Percentiles rank a stretch among this genome's conserved stretches.
phyloP scores from a whole-genome alignment of 176 grass and related monocot genomes.

The Hordeum vulgare region DNA sequence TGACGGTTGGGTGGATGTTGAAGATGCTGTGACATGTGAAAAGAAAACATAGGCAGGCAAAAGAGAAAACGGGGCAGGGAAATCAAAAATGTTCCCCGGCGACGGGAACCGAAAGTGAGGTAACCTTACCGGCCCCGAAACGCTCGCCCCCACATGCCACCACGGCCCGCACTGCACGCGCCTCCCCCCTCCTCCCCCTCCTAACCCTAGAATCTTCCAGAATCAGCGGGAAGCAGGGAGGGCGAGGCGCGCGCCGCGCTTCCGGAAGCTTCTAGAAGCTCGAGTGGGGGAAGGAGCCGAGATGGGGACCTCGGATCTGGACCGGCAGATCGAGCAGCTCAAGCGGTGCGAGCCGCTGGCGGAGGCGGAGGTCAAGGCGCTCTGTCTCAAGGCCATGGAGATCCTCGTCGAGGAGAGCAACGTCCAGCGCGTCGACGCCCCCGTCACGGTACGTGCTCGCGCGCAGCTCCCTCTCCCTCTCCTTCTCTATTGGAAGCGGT shows the following conservation, averaged over 20 bases:
- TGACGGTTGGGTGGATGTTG: no score
- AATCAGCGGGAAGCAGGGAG: constrained; percentile 1
- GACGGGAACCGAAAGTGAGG: background rate
- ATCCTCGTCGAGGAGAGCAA: constrained; percentile 99
- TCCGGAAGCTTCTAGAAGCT: constrained; percentile 37
- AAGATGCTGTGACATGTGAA: background rate
- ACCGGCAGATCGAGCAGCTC: constrained; percentile 97
- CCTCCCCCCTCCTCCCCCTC: background rate
- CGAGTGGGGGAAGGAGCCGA: background rate
- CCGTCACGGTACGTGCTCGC: constrained; percentile 62
- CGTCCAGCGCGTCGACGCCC: constrained; percentile 89
- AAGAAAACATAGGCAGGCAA: background rate
- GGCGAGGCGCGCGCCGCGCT: constrained; percentile 1
- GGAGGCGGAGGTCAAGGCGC: constrained; percentile 95
- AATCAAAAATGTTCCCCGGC: background rate
- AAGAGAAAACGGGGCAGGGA: background rate
- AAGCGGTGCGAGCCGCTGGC: constrained; percentile 94
- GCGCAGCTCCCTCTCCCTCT: background rate
- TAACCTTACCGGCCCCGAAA: background rate
- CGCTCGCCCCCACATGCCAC: constrained; percentile 1
- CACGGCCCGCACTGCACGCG: background rate
- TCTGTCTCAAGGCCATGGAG: constrained; percentile 99
- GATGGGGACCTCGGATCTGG: constrained; percentile 77
- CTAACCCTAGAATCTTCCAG: constrained; percentile 44
- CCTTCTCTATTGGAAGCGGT: background rate